Percentiles rank a stretch among this genome's conserved stretches.
Conservation (phyloP, 768 basidiomycete genomes). For the Agrocybe praecox region DNA sequence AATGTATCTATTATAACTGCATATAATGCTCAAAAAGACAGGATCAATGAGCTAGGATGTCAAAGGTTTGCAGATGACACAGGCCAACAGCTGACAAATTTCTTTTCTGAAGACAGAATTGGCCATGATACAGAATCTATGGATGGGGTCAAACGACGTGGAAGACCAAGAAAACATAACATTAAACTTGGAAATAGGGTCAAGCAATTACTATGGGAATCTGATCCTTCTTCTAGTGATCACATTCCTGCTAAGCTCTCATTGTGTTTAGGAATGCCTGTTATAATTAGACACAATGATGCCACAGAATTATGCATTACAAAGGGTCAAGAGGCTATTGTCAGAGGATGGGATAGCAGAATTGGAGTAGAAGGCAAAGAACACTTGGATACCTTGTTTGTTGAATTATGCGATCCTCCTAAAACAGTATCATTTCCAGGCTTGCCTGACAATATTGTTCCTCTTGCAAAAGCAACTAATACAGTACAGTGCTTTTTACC, state of each 20-base stretch:
- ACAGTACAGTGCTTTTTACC: conserved; percentile 14
- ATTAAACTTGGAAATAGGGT: not conserved
- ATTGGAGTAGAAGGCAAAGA: conserved; percentile 16
- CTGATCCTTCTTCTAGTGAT: conserved; percentile 6
- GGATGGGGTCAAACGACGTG: too few species aligned
- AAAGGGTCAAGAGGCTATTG: conserved; percentile 34
- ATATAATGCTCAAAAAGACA: conserved; percentile 31
- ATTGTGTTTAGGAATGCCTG: conserved; percentile 32
- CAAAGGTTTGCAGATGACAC: conserved; percentile 30
- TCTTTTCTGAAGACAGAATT: conserved; percentile 24
- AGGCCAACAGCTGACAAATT: conserved; percentile 21
- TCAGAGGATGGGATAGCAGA: conserved; percentile 28
- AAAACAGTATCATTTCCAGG: conserved; percentile 20
- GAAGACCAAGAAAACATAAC: too few species aligned
- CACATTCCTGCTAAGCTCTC: conserved; percentile 28
- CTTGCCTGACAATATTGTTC: conserved; percentile 34
- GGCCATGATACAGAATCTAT: too few species aligned
- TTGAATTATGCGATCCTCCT: conserved; percentile 25
- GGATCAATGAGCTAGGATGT: conserved; percentile 28
- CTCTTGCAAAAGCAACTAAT: conserved; percentile 12
- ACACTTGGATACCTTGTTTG: conserved; percentile 31
- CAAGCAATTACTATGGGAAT: conserved; percentile 12
- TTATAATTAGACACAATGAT: conserved; percentile 30
- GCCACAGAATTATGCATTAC: conserved; percentile 36
- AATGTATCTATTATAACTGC: conserved; percentile 36